Conservation (phyloP, 257 asterid genomes). For the Salvia hispanica region DNA sequence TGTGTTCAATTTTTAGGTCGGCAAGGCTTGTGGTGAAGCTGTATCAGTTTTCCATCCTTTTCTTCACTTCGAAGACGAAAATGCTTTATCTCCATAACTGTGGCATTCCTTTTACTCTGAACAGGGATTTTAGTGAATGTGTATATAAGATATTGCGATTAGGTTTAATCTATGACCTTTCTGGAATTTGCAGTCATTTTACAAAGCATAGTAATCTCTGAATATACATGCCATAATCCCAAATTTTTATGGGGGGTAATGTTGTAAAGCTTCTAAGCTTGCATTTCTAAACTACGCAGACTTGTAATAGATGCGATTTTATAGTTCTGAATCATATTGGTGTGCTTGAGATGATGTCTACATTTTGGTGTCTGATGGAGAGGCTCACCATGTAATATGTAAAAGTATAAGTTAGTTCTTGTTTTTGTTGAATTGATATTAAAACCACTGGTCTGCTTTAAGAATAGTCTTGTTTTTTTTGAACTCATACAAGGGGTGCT, state of each 20-base stretch:
- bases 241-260: constrained; percentile 5
- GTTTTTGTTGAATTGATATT: constrained; percentile 28
- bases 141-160: constrained; percentile 33
- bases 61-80: constrained; percentile 82
- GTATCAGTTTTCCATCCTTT: constrained; percentile 90
- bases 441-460: constrained; percentile 44
- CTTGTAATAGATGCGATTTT: constrained; percentile 3
- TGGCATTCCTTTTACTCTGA: constrained; percentile 63
- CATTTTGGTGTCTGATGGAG: constrained; percentile 18
- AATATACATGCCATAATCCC: constrained; percentile 34
- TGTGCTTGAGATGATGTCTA: constrained; percentile 12
- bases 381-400: not conserved
- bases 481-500: constrained; percentile 51
- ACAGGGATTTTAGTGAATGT: constrained; percentile 57
- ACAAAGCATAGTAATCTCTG: constrained; percentile 28
- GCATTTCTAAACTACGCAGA: constrained; percentile 4
- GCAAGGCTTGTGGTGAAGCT: constrained; percentile 98
- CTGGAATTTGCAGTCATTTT: constrained; percentile 26
- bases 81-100: constrained; percentile 67
- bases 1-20: constrained; percentile 95
- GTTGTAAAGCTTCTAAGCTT: constrained; percentile 15
- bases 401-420: constrained; percentile 2
- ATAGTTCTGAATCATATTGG: constrained; percentile 9
- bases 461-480: constrained; percentile 47
- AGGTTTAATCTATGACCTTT: constrained; percentile 34